Conservation (phyloP, 2,329 filamentous ascomycete genomes). For the Metarhizium robertsii region DNA sequence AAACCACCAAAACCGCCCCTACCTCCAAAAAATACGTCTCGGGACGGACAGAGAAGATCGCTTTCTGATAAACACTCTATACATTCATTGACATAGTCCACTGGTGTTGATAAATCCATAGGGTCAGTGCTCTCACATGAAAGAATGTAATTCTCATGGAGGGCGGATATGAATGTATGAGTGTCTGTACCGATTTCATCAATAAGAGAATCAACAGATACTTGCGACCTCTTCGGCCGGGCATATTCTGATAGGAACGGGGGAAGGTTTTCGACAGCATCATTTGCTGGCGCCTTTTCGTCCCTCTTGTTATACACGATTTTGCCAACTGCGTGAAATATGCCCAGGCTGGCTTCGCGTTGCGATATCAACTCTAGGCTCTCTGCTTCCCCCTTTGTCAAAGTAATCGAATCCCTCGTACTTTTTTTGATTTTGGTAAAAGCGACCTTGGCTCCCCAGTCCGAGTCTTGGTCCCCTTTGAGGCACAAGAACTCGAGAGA, state of each 20-base stretch:
- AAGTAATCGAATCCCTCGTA: slow-evolving; percentile 41
- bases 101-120: slow-evolving; percentile 47
- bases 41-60: slow-evolving; percentile 72
- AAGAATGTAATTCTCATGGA: slow-evolving; percentile 88
- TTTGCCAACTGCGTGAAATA: slow-evolving; percentile 94
- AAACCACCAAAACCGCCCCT: slow-evolving; percentile 35
- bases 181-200: slow-evolving; percentile 91
- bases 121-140: slow-evolving; percentile 59
- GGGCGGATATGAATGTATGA: slow-evolving; percentile 76
- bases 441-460: slow-evolving; percentile 66
- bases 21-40: slow-evolving; percentile 57
- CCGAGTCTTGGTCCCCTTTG: slow-evolving; percentile 63
- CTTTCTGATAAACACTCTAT: slow-evolving; percentile 80
- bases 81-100: slow-evolving; percentile 76
- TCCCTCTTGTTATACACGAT: slow-evolving; percentile 93
- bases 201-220: slow-evolving; percentile 66
- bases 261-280: slow-evolving; percentile 46
- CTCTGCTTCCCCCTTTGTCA: slow-evolving; percentile 72
- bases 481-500: slow-evolving; percentile 88
- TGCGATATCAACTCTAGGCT: slow-evolving; percentile 75
- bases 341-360: slow-evolving; percentile 79
- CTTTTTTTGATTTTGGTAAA: slow-evolving; percentile 60
- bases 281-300: slow-evolving; percentile 33
- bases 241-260: slow-evolving; percentile 46
- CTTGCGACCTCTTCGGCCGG: slow-evolving; percentile 54